Percentiles rank a stretch among this genome's conserved stretches.
These are phyloP conservation scores for Trichoderma arundinaceum DNA, from an alignment of 2,329 filamentous ascomycete species.

Conservation along the genomic window DNA sequence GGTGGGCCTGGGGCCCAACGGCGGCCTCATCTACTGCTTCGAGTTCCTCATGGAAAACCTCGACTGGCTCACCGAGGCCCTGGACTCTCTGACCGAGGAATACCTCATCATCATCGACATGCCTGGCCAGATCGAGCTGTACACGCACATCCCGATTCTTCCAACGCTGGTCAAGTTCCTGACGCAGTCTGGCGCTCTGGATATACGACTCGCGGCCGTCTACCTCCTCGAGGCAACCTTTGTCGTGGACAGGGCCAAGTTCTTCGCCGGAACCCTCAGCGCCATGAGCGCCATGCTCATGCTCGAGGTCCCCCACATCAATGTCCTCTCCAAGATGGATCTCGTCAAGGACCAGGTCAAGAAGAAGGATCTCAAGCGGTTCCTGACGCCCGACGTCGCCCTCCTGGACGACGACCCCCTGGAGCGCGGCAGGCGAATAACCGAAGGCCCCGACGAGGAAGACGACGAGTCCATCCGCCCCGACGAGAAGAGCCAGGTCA, in stretches of 20 bases:
- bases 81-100: slow-evolving; percentile 87
- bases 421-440: slow-evolving; percentile 51
- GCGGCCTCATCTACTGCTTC: slow-evolving; percentile 94
- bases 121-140: slow-evolving; percentile 98
- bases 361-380: slow-evolving; percentile 86
- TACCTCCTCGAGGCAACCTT: slow-evolving; percentile 97
- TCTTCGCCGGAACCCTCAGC: slow-evolving; percentile 92
- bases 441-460: slow-evolving; percentile 48
- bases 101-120: slow-evolving; percentile 98
- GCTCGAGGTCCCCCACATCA: slow-evolving; percentile 95
- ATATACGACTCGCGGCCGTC: slow-evolving; percentile 89
- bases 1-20: slow-evolving; percentile 86
- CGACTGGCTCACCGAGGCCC: slow-evolving; percentile 84
- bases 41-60: slow-evolving; percentile 95
- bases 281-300: slow-evolving; percentile 99
- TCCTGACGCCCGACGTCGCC: slow-evolving; percentile 82
- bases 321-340: slow-evolving; percentile 98
- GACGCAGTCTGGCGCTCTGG: slow-evolving; percentile 77
- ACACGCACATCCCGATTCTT: slow-evolving; percentile 93
- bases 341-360: slow-evolving; percentile 87
- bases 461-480: slow-evolving; percentile 64
- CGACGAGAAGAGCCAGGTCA: slow-evolving; percentile 69
- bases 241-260: slow-evolving; percentile 93
- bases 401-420: slow-evolving; percentile 80
- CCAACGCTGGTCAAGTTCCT: slow-evolving; percentile 83